Conservation (phyloP, 2,329 filamentous ascomycete species). For the Byssochlamys sp. region DNA sequence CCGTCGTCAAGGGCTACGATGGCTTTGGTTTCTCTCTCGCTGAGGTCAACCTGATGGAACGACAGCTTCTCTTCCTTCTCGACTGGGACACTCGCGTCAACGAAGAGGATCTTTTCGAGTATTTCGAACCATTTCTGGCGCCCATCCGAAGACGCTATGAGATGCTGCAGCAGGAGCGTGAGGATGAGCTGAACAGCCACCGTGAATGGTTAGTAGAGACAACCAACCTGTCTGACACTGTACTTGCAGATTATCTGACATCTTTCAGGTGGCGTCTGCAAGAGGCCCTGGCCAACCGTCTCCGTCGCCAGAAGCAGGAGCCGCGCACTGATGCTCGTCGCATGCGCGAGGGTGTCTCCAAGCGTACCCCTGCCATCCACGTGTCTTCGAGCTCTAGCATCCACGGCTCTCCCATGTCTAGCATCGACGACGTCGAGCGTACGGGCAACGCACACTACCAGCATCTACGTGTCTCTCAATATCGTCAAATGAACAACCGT, state of each 20-base stretch:
- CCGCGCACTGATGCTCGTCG: slow-evolving; percentile 18
- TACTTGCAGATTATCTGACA: neutral
- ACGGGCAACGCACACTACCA: slow-evolving; percentile 26
- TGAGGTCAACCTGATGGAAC: slow-evolving; percentile 99
- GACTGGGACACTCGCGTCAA: slow-evolving; percentile 88
- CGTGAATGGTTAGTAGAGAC: slow-evolving; percentile 22
- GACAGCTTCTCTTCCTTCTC: slow-evolving; percentile 87
- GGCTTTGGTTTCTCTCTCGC: slow-evolving; percentile 85
- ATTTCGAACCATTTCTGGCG: slow-evolving; percentile 78
- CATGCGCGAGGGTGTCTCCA: slow-evolving; percentile 9
- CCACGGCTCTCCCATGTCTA: slow-evolving; percentile 19
- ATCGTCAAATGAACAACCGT: slow-evolving; percentile 20
- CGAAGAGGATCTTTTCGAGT: slow-evolving; percentile 73
- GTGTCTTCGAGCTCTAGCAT: slow-evolving; percentile 19
- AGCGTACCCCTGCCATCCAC: slow-evolving; percentile 19
- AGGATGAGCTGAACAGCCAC: slow-evolving; percentile 34
- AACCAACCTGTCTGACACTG: neutral
- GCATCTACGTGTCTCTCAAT: slow-evolving; percentile 25
- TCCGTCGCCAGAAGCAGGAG: slow-evolving; percentile 29
- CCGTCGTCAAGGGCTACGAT: slow-evolving; percentile 59
- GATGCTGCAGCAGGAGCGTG: slow-evolving; percentile 42
- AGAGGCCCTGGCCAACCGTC: slow-evolving; percentile 25
- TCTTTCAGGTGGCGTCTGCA: slow-evolving; percentile 21
- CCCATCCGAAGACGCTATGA: slow-evolving; percentile 60
- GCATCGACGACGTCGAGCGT: slow-evolving; percentile 23